Evolutionary conservation across 495 filamentous ascomycete genomes (phyloP), one percentile per base, ranked within the genome.

Genomic region (Viridothelium virens): DNA sequence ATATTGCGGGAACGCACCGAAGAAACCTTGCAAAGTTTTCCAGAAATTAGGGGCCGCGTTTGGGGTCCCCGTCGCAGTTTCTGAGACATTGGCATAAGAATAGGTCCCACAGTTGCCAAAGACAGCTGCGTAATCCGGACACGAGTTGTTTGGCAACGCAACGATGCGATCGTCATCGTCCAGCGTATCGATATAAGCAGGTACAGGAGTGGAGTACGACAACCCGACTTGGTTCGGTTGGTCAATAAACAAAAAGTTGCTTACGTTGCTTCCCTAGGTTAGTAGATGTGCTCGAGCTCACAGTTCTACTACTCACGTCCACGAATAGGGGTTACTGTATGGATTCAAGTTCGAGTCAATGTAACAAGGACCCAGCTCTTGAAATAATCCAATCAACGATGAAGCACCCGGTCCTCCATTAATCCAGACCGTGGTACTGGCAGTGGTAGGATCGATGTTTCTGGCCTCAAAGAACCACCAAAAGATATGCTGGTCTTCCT

Each of bases 391-490:
- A 65, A 87, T 82, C 85, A 87, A 86, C 44, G 80, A 83, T 44
- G 79, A 82, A 6, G 79, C 81, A 7, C 85, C 85, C 0, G 85
- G 85, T 5, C 83, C 83, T 18, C 85, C 85, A 70, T 80, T 87
- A 72, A 86, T 80, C 85, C 85, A 88, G 16, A 87, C 80, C 0
- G 85, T 87, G 46, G 87, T 68, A 0, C 83, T 83, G n/a, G 84
- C 84, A 62, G 73, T 75, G 33, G 72, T 66, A 0, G 85, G 84
- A 66, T 86, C 78, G 66, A 83, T 80, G 65, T 73, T 71, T 31
- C 85, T 77, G 3, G 84, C 76, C 71, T 87, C 84, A 67, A 87
- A 87, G 70, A 86, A 86, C 83, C 84, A 87, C 72, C 71, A 89
- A 76, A 88, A 88, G 56, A 86, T 84, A 69, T 89, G 85, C 70